A percentile compares a stretch with the other conserved stretches of the same genome.
Conservation (phyloP, 495 filamentous ascomycete genomes). For the Trichoderma gamsii region DNA sequence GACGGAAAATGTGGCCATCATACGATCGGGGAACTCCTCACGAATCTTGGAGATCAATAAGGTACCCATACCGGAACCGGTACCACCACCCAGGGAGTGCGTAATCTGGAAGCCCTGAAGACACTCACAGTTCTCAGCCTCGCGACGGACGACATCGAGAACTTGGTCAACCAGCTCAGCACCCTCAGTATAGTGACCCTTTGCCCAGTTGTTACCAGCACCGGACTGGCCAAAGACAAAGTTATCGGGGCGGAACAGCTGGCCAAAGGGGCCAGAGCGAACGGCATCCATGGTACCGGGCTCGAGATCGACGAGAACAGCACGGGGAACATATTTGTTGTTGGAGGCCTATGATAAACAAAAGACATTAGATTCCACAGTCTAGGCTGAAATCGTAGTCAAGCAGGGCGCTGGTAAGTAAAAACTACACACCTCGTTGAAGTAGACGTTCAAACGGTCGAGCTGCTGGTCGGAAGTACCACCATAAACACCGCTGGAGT, state of each 20-base stretch:
- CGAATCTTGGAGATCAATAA: conserved; percentile 99
- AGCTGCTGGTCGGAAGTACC: conserved; percentile 97
- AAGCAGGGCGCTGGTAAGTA: background rate
- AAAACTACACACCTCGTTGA: conserved; percentile 77
- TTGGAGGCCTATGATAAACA: conserved; percentile 60
- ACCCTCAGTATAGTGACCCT: conserved; percentile 99
- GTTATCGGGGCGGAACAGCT: conserved; percentile 99
- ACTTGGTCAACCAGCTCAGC: conserved; percentile 98
- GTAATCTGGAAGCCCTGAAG: conserved; percentile 99
- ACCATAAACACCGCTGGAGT: conserved; percentile 89
- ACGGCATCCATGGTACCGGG: conserved; percentile 99
- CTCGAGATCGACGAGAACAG: conserved; percentile 98
- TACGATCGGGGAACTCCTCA: conserved; percentile 99
- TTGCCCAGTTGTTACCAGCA: conserved; percentile 99
- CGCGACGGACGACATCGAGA: conserved; percentile 96
- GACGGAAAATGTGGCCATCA: conserved; percentile 99
- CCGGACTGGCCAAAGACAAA: conserved; percentile 99
- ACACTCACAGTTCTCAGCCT: conserved; percentile 98
- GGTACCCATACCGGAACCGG: conserved; percentile 99
- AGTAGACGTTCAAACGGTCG: conserved; percentile 99
- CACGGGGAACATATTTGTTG: conserved; percentile 99
- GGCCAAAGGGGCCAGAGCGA: conserved; percentile 95
- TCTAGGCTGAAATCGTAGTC: background rate
- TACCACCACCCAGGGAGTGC: conserved; percentile 99
- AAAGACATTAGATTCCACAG: background rate